A percentile compares a stretch with the other conserved stretches of the same genome.
Evolutionary conservation across 768 basidiomycete species (phyloP).

Genomic region (Hericium alpestre): DNA sequence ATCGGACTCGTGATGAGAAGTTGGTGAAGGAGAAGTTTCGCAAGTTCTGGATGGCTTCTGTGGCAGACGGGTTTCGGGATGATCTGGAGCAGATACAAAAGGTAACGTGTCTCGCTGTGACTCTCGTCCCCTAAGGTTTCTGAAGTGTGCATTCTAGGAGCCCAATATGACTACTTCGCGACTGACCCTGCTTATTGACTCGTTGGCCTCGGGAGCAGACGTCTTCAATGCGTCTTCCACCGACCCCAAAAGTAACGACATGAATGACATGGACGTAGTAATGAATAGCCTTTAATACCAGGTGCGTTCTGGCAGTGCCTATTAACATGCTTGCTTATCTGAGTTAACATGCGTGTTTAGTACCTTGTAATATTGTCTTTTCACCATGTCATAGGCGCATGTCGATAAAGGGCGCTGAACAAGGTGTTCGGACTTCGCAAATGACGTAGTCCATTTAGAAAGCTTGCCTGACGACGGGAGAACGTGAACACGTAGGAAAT

Average conservation of each 20-base stretch:
- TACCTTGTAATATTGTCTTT: too few species aligned
- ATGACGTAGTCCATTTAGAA: too few species aligned
- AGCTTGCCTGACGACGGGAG: too few species aligned
- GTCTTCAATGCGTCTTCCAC: slow-evolving; percentile 43
- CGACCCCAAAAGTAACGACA: slow-evolving; percentile 17
- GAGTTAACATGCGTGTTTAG: too few species aligned
- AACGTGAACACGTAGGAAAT: too few species aligned
- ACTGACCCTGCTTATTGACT: slow-evolving; percentile 69
- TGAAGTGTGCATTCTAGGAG: slow-evolving; percentile 32
- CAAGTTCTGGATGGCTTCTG: slow-evolving; percentile 79
- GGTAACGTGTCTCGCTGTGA: slow-evolving; percentile 28
- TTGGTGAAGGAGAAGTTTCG: slow-evolving; percentile 57
- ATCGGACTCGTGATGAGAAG: slow-evolving; percentile 34
- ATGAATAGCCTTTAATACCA: slow-evolving; percentile 24
- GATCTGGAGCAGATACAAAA: slow-evolving; percentile 80
- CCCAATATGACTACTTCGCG: slow-evolving; percentile 59
- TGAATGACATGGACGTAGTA: slow-evolving; percentile 72
- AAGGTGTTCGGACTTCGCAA: too few species aligned
- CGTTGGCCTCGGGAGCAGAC: slow-evolving; percentile 69
- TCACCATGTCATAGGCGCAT: too few species aligned
- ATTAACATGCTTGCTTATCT: too few species aligned
- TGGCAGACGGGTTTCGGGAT: slow-evolving; percentile 73
- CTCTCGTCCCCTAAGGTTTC: slow-evolving; percentile 13
- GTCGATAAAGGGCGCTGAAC: too few species aligned
- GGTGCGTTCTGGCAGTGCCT: too few species aligned